Conservation (phyloP, 164 flowering plant species). For the Chimonanthus salicifolius region DNA sequence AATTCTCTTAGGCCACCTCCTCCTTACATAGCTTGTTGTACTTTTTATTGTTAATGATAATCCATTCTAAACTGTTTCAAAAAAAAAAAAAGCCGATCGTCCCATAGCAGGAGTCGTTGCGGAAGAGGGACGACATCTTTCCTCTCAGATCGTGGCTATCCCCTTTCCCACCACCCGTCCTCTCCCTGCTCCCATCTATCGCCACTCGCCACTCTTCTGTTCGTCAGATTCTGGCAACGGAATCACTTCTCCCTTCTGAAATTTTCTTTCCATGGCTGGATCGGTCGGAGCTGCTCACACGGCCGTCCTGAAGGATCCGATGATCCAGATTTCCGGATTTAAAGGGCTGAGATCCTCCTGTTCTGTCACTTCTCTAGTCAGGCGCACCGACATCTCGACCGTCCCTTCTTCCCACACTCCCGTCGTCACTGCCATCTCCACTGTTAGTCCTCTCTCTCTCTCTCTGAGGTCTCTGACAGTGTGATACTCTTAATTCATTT, state of each 20-base stretch:
- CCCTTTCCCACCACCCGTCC: not conserved
- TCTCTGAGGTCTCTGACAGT: not conserved
- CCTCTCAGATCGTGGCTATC: not conserved
- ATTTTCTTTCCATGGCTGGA: slow-evolving; percentile 34
- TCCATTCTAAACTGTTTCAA: too few species aligned
- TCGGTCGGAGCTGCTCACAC: slow-evolving; percentile 54
- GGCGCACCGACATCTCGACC: slow-evolving; percentile 9
- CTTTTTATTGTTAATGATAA: too few species aligned
- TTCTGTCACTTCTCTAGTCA: slow-evolving; percentile 20
- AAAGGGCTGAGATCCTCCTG: slow-evolving; percentile 45
- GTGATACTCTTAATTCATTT: too few species aligned
- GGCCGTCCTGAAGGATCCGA: slow-evolving; percentile 35
- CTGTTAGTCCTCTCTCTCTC: slow-evolving; percentile 28
- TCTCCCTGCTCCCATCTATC: not conserved
- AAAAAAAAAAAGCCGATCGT: too few species aligned
- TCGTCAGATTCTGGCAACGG: not conserved
- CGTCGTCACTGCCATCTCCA: slow-evolving; percentile 49
- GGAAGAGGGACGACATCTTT: too few species aligned
- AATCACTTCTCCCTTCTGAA: not conserved
- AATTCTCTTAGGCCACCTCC: too few species aligned
- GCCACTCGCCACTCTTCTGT: not conserved
- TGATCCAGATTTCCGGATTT: slow-evolving; percentile 41
- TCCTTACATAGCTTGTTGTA: too few species aligned
- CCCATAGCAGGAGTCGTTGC: too few species aligned
- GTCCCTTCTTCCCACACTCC: slow-evolving; percentile 23